Conservation (phyloP, 2,329 filamentous ascomycete genomes). For the Alternaria alternata region DNA sequence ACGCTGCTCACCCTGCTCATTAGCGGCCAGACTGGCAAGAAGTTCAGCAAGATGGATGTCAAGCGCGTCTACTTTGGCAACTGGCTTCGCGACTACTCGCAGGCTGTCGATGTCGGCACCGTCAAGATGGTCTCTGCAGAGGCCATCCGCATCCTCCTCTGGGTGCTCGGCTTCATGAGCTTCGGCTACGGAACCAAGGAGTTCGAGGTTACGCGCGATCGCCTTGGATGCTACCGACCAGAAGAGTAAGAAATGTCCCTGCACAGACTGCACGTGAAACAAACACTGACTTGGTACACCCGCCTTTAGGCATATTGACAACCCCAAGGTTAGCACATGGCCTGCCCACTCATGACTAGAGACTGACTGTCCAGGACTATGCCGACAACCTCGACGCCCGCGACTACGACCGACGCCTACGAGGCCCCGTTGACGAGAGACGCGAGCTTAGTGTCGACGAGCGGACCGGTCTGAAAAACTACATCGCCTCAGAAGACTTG, state of each 20-base stretch:
- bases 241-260: constrained; percentile 55
- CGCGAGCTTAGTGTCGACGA: constrained; percentile 81
- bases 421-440: constrained; percentile 80
- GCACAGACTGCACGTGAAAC: too few species aligned
- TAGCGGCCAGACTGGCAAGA: constrained; percentile 73
- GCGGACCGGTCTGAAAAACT: constrained; percentile 77
- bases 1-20: constrained; percentile 77
- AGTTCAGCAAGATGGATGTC: constrained; percentile 87
- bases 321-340: constrained; percentile 62
- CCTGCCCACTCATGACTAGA: not conserved
- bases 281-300: too few species aligned
- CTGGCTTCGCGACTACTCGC: constrained; percentile 92
- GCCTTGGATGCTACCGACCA: constrained; percentile 77
- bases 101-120: constrained; percentile 91
- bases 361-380: constrained; percentile 65
- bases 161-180: constrained; percentile 87
- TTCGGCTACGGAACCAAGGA: constrained; percentile 86
- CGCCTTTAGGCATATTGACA: constrained; percentile 70
- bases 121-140: constrained; percentile 90
- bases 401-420: constrained; percentile 80
- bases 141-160: constrained; percentile 88
- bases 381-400: constrained; percentile 88
- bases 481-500: constrained; percentile 84
- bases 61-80: constrained; percentile 95
- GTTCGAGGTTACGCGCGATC: constrained; percentile 82